A percentile compares a stretch with the other conserved stretches of the same genome.
phyloP scores from a whole-genome alignment of 129 eudicot genomes.

The Flaveria trinervia region DNA sequence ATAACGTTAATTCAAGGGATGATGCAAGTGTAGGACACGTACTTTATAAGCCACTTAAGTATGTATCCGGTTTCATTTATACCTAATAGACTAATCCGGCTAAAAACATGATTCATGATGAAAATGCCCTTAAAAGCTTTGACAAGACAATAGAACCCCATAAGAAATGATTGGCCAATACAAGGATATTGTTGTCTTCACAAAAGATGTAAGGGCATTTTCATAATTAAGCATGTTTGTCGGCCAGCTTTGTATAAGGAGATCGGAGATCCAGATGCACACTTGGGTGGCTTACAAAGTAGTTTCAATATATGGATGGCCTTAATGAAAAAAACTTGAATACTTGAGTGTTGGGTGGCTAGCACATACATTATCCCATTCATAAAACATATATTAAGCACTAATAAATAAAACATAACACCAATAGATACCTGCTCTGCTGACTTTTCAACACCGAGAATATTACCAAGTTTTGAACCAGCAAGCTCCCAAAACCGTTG shows the following conservation, averaged over 20 bases:
- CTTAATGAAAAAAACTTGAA: not conserved
- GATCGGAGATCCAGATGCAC: not conserved
- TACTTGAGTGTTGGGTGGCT: not conserved
- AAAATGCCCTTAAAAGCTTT: not conserved
- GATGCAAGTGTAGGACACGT: not conserved
- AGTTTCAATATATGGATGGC: not conserved
- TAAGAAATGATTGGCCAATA: not conserved
- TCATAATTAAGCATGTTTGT: not conserved
- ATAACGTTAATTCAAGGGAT: not conserved
- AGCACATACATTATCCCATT: not conserved
- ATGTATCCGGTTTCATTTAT: not conserved
- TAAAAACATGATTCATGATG: not conserved
- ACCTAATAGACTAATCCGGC: not conserved
- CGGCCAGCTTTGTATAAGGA: not conserved
- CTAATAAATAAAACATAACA: not conserved
- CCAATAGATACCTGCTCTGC: constrained; percentile 55
- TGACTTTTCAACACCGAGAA: constrained; percentile 74
- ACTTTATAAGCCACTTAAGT: not conserved
- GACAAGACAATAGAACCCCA: not conserved
- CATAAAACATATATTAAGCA: constrained; percentile 6
- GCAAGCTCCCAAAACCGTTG: constrained; percentile 85
- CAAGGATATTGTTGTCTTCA: not conserved
- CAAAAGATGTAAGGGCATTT: not conserved
- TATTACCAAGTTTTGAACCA: constrained; percentile 70
- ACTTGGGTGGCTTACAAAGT: not conserved